Percentiles rank a stretch among this genome's conserved stretches.
These are phyloP conservation scores for Ichthyophthirius multifiliis DNA, from an alignment of 169 alveolate species.

Conservation along the genomic window DNA sequence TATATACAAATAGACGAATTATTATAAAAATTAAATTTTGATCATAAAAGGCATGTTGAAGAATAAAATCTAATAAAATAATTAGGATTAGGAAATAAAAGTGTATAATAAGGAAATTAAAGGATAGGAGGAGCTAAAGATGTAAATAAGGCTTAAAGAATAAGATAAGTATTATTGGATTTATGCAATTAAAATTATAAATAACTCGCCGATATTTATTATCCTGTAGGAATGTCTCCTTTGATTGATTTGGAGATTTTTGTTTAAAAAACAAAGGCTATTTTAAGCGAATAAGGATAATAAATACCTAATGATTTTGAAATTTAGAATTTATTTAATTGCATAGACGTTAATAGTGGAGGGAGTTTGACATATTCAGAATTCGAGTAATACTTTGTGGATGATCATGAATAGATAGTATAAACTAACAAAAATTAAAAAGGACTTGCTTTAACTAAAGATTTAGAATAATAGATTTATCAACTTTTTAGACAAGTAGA, in stretches of 20 bases:
- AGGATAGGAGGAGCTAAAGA: neutral
- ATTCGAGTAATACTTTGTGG: neutral
- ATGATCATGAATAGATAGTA: neutral
- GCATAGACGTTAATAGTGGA: neutral
- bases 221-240: neutral
- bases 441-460: neutral
- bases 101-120: neutral
- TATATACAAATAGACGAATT: no score
- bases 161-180: neutral
- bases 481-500: neutral
- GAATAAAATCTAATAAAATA: neutral
- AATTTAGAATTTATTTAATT: neutral
- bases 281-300: neutral
- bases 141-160: neutral
- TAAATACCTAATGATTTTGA: neutral
- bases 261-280: neutral
- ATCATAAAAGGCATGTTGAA: neutral
- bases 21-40: no score
- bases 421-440: neutral
- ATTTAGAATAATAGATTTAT: slow-evolving; percentile 3
- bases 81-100: neutral
- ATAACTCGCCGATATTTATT: neutral
- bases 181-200: neutral
- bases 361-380: neutral
- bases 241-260: neutral